Evolutionary conservation across 257 asterid species (phyloP), one percentile per base, ranked within the genome.

Genomic region (Rauvolfia tetraphylla): DNA sequence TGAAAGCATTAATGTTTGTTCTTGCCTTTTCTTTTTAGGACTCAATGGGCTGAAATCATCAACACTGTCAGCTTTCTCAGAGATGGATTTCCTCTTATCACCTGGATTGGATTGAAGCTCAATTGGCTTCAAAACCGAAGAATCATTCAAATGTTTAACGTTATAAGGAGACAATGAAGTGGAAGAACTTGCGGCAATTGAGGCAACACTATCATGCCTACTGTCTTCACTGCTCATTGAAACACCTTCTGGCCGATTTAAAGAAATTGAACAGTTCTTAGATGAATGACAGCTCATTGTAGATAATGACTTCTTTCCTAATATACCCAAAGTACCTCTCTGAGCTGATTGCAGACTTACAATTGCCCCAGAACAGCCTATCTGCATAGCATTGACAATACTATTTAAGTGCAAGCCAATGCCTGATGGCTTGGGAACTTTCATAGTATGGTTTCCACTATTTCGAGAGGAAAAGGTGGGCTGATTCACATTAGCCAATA

Each of bases 321-420:
- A 72, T 65, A 84, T 49, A 31, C 84, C 83, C 51, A 84, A 71
- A 68, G 79, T 85, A 75, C 86, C 85, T 63, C 71, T 84, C 76
- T 83, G 85, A 76, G 85, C 80, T 68, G 91, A 85, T 77, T 80
- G 82, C 82, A 83, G 68, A 46, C 83, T 85, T 59, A 87, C 65
- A 69, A 73, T 79, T 66, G 87, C 80, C 72, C 83, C 86, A 81
- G 86, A 76, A 78, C n/a, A n/a, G n/a, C 87, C 93, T 70, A 81
- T 71, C 77, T 75, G 88, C 73, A 80, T 86, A 68, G 87, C 70
- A 76, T 75, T 85, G 81, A 85, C 82, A 74, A 92, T 80, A 79
- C 96, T 92, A 74, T 89, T 92, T 79, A 90, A 87, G 84, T 89
- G 95, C 87, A 90, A 87, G 73, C 96, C 97, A 56, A 89, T 85